Evolutionary conservation across 192 early-diverging fungal genomes (phyloP), one percentile per base, ranked within the genome.

Genomic region (Thoreauomyces humboldtii): DNA sequence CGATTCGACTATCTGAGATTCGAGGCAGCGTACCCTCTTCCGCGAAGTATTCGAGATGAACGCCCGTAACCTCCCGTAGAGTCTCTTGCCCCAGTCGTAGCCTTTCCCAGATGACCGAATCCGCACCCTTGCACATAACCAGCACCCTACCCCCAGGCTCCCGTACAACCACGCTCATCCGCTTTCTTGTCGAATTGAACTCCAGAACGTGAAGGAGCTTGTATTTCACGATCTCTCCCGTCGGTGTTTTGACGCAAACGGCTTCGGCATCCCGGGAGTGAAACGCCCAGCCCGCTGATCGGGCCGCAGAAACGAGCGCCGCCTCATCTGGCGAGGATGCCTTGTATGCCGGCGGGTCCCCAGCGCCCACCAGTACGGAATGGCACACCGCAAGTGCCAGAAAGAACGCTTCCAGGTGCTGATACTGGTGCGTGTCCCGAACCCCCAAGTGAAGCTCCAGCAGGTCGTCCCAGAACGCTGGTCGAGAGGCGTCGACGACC

Each of bases 321-420:
- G 92, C 89, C 70, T 98, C 96, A 65, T 98, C 96, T 7, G 96
- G 96, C 12, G 89, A 92, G 71, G 94, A 90, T 0, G 96, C 89
- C 73, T 92, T 90, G 81, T 96, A 98, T 43, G 86, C 79, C 63
- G 29, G 61, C 22, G 43, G 22, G 9, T 31, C 62, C 21, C 79
- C 73, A 2, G 60, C 67, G 33, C 90, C 86, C 24, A 82, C 79
- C 55, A 95, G 74, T 17, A 92, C 95, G 0, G 92, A 89, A 58
- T 98, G 95, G 69, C 95, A 98, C 0, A 98, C 71, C 0, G 95
- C 89, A 17, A 95, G 71, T 0, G 89, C 81, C 0, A 88, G 87
- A 70, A 91, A 94, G 69, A 98, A 93, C 65, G 92, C 67, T 15
- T 60, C 31, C 82, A 64, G 79, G 71, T 38, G 42, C 0, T 41